Conservation (phyloP, 108 stramenopile genomes). For the Cyclotella distinguenda region DNA sequence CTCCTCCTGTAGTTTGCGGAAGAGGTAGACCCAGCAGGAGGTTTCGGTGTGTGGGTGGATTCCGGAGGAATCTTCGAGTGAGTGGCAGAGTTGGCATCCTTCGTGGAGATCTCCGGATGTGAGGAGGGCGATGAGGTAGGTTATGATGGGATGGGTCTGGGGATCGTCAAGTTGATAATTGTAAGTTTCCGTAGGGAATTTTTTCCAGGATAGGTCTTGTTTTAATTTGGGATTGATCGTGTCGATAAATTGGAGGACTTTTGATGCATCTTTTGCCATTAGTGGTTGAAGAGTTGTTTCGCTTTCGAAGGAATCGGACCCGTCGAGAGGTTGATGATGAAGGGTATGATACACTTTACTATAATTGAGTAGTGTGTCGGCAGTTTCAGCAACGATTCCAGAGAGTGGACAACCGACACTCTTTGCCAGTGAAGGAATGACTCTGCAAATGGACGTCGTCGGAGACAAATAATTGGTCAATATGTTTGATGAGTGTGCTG, state of each 20-base stretch:
- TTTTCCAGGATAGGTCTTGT: conserved; percentile 10
- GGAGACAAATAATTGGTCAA: background rate
- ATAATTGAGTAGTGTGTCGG: conserved; percentile 35
- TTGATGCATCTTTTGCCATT: conserved; percentile 22
- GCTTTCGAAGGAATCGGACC: background rate
- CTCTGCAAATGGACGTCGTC: conserved; percentile 4
- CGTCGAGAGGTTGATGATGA: background rate
- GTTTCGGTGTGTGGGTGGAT: conserved; percentile 4
- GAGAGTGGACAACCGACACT: conserved; percentile 16
- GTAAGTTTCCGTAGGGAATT: conserved; percentile 17
- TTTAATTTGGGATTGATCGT: conserved; percentile 28
- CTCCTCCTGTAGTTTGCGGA: conserved; percentile 33
- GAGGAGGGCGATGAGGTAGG: conserved; percentile 25
- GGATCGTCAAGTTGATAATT: background rate
- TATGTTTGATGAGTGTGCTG: background rate
- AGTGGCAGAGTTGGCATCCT: conserved; percentile 18
- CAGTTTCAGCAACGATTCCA: conserved; percentile 24
- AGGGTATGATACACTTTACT: conserved; percentile 37
- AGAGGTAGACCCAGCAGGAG: conserved; percentile 27
- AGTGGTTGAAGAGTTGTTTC: background rate
- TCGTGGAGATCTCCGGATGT: conserved; percentile 2
- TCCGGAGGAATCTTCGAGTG: conserved; percentile 30
- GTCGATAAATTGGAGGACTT: conserved; percentile 24
- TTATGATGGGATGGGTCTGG: conserved; percentile 27
- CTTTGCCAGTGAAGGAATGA: conserved; percentile 26